Conservation (phyloP, 1,284 basidiomycete species). For the Ceratobasidium sp. region DNA sequence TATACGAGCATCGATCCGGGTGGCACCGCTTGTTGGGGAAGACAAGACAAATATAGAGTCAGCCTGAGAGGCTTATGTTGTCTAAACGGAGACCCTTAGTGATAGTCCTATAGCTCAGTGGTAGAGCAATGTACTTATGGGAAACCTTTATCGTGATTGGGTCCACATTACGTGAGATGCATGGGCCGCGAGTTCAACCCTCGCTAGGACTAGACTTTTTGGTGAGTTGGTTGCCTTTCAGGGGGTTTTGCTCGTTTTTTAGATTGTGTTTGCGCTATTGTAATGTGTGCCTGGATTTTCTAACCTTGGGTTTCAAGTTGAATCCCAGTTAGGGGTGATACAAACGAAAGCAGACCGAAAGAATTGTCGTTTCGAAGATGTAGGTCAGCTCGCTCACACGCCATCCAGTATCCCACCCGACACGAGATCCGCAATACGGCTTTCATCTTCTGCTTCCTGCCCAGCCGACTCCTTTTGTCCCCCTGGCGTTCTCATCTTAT, state of each 20-base stretch:
- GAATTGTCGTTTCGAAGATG: too few relatives aligned
- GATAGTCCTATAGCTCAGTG: constrained; percentile 38
- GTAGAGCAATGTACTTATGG: constrained; percentile 39
- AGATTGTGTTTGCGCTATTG: too few relatives aligned
- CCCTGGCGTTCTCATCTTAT: too few relatives aligned
- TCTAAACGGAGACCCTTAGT: constrained; percentile 21
- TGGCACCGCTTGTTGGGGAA: not conserved
- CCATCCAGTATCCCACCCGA: too few relatives aligned
- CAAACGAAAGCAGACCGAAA: too few relatives aligned
- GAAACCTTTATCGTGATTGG: constrained; percentile 34
- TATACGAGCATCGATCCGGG: constrained; percentile 15
- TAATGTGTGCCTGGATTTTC: too few relatives aligned
- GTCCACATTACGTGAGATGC: constrained; percentile 27
- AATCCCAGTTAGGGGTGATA: too few relatives aligned
- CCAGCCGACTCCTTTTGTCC: too few relatives aligned
- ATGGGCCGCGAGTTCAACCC: constrained; percentile 38
- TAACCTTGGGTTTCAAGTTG: too few relatives aligned
- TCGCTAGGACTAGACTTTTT: constrained; percentile 35
- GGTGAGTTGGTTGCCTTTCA: not conserved
- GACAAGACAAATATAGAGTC: not conserved
- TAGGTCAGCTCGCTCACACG: too few relatives aligned
- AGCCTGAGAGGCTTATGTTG: not conserved
- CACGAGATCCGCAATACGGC: too few relatives aligned
- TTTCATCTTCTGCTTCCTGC: too few relatives aligned
- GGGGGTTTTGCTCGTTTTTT: not conserved